Evolutionary conservation across 2,329 filamentous ascomycete genomes (phyloP), one percentile per base, ranked within the genome.

Genomic region (Microsporum audouinii): DNA sequence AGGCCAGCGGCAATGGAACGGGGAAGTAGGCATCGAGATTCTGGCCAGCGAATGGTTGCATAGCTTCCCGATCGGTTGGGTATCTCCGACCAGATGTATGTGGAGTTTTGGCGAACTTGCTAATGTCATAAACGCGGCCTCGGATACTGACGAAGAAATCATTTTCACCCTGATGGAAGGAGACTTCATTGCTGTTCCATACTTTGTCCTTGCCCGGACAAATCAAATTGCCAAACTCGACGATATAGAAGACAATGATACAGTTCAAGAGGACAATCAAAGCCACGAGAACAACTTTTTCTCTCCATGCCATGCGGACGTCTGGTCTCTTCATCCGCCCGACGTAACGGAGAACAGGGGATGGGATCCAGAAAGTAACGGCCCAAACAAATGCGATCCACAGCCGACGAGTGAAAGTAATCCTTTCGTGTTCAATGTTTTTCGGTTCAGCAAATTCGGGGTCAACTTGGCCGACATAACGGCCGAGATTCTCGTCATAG

Each of bases 241-340:
- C 82, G 68, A 99, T 96, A 82, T 90, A 96, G 77, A 99, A 99
- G 62, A 96, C 80, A 63, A 99, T 83, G 33, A 83, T 70, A 43
- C 72, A 90, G 74, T 99, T 99, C 66, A 95, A 75, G 10, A 99
- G 68, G 34, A 88, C 71, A 67, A 99, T 97, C 59, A 96, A 68
- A 62, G 88, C 78, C 55, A 91, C 85, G 8, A 99, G 78, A 0
- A 94, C 87, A 8, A 99, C 58, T 75, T 99, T 99, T 71, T 99
- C 94, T 74, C 94, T 84, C 94, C 94, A 99, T 0, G 94, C 94
- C 84, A 96, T 88, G 31, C 94, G 88, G 6, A 99, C 90, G 75
- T 99, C 94, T 1, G 91, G 94, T 60, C 94, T 86, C 76, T 95
- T 95, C 94, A 99, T 99, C 27, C 92, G 88, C 36, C 94, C 94